phyloP scores from a whole-genome alignment of 106 monocot species.

The Dendrobium nobile region DNA sequence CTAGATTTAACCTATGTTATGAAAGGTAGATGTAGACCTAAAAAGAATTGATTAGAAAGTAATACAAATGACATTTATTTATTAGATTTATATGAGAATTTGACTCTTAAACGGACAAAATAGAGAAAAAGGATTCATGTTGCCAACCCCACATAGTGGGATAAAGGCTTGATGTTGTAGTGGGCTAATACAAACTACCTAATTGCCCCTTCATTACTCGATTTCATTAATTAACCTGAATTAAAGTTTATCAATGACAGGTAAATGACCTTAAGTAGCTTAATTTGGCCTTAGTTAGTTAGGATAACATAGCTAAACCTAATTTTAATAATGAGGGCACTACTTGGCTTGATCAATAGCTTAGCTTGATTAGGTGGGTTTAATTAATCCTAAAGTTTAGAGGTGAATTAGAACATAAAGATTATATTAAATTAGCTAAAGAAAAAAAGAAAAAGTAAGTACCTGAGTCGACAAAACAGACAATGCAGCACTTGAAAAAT shows the following conservation, averaged over 20 bases:
- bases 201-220: neutral
- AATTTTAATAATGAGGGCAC: neutral
- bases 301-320: neutral
- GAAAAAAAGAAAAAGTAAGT: neutral
- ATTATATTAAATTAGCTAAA: neutral
- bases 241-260: neutral
- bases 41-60: too few relatives aligned
- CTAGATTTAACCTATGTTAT: too few relatives aligned
- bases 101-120: too few relatives aligned
- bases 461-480: conserved; percentile 96
- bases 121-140: too few relatives aligned
- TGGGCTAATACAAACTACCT: neutral
- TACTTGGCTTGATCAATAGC: neutral
- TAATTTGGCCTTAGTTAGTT: neutral
- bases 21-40: too few relatives aligned
- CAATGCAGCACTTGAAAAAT: conserved; percentile 87
- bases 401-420: neutral
- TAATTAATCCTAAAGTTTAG: neutral
- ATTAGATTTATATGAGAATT: too few relatives aligned
- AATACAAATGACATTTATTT: too few relatives aligned
- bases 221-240: neutral
- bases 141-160: too few relatives aligned
- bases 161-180: too few relatives aligned
- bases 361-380: neutral
- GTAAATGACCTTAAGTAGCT: neutral